These are phyloP conservation scores for Wickerhamomyces hampshirensis DNA, from an alignment of 805 yeast species.

Conservation along the genomic window DNA sequence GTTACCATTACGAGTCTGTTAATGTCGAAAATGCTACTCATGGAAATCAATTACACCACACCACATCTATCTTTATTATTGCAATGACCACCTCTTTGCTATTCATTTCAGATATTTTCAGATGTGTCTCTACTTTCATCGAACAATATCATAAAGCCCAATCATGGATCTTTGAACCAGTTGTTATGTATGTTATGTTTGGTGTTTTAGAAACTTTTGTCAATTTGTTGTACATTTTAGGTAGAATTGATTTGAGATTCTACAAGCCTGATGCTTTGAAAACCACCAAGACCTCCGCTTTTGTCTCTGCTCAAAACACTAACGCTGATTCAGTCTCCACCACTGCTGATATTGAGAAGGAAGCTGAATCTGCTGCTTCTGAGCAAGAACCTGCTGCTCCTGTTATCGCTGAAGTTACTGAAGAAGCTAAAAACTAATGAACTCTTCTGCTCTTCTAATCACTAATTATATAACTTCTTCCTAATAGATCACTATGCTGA, in stretches of 20 bases:
- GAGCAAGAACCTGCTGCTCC: background rate
- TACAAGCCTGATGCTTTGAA: constrained; percentile 62
- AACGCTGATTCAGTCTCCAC: too few species aligned
- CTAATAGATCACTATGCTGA: too few species aligned
- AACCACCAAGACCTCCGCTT: background rate
- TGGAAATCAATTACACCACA: constrained; percentile 37
- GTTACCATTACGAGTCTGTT: constrained; percentile 31
- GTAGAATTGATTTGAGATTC: constrained; percentile 72
- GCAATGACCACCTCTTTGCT: constrained; percentile 43
- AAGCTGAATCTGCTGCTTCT: background rate
- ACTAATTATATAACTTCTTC: background rate
- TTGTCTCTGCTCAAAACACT: background rate
- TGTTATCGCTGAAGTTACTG: background rate
- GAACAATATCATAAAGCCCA: constrained; percentile 27
- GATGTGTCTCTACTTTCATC: constrained; percentile 44
- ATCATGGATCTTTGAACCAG: constrained; percentile 47
- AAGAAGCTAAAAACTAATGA: background rate
- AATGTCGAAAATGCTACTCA: constrained; percentile 13
- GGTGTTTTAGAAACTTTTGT: constrained; percentile 63
- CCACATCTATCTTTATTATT: constrained; percentile 41
- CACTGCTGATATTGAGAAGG: background rate
- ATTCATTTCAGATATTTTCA: constrained; percentile 44
- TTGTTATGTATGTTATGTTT: constrained; percentile 63
- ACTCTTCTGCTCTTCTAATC: background rate
- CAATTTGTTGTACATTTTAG: constrained; percentile 50